These are phyloP conservation scores for Neoarthrinium moseri DNA, from an alignment of 2,329 filamentous ascomycete species.

Conservation along the genomic window DNA sequence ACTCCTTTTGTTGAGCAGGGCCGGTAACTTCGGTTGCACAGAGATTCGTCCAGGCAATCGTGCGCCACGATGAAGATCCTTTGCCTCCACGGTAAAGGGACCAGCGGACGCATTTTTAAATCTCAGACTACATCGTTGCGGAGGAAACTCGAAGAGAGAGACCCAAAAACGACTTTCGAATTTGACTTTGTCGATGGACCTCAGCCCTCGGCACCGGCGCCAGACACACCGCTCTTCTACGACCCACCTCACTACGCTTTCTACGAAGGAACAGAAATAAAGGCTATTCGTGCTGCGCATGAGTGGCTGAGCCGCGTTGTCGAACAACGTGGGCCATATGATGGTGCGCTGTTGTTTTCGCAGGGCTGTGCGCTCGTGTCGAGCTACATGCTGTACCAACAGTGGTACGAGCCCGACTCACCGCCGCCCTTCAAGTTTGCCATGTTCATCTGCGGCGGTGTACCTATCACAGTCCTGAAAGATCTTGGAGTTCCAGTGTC, in stretches of 20 bases:
- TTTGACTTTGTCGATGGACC: constrained; percentile 23
- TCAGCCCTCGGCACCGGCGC: constrained; percentile 7
- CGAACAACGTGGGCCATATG: constrained; percentile 21
- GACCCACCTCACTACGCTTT: constrained; percentile 13
- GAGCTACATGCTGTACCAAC: constrained; percentile 38
- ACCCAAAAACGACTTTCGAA: neutral
- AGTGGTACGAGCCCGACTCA: constrained; percentile 27
- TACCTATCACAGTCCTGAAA: constrained; percentile 32
- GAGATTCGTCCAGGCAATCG: too few relatives aligned
- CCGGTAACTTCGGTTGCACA: too few relatives aligned
- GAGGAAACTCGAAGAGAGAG: constrained; percentile 2
- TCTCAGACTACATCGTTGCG: constrained; percentile 8
- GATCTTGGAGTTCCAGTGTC: constrained; percentile 33
- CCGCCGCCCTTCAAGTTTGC: constrained; percentile 35
- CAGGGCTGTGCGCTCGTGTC: constrained; percentile 35
- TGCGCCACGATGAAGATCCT: constrained; percentile 9
- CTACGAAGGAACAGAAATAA: constrained; percentile 16
- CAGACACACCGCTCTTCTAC: constrained; percentile 11
- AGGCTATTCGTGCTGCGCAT: constrained; percentile 32
- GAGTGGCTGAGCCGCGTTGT: constrained; percentile 34
- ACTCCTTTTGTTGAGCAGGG: too few relatives aligned
- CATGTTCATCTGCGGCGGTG: constrained; percentile 37
- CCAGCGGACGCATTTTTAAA: constrained; percentile 4
- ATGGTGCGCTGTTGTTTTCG: constrained; percentile 24
- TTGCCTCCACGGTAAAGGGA: constrained; percentile 8